Percentiles rank a stretch among this genome's conserved stretches.
These are phyloP conservation scores for Rhizopogon vinicolor DNA, from an alignment of 768 basidiomycete species.

Conservation along the genomic window DNA sequence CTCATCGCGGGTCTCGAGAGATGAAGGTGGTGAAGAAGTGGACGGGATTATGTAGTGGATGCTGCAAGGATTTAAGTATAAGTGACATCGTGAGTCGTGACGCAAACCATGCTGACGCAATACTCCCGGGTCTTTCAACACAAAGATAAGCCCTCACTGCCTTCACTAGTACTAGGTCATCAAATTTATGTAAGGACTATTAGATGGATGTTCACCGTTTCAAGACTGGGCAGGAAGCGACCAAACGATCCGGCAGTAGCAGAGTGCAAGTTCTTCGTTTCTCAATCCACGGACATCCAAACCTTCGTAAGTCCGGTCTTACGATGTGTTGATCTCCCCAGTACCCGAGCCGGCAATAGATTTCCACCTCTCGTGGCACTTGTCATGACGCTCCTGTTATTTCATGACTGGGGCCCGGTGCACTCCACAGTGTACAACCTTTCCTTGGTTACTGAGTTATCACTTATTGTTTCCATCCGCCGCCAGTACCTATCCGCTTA, in stretches of 20 bases:
- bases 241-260: neutral
- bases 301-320: neutral
- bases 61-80: too few species aligned
- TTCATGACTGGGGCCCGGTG: neutral
- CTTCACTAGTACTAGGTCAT: too few species aligned
- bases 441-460: neutral
- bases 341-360: neutral
- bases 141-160: neutral
- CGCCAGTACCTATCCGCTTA: neutral
- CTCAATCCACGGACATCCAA: neutral
- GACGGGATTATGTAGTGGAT: neutral
- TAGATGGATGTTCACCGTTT: too few species aligned
- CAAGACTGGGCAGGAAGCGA: too few species aligned
- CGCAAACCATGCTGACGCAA: neutral
- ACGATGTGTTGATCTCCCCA: neutral
- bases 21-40: neutral
- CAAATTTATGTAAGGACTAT: too few species aligned
- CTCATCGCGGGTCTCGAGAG: neutral
- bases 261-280: neutral
- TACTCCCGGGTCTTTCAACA: neutral
- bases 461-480: neutral
- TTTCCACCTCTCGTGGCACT: neutral
- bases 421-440: neutral
- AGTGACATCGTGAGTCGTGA: too few species aligned
- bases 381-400: neutral